phyloP scores from a whole-genome alignment of 1,284 basidiomycete genomes.

The Tetrapyrgos nigripes region DNA sequence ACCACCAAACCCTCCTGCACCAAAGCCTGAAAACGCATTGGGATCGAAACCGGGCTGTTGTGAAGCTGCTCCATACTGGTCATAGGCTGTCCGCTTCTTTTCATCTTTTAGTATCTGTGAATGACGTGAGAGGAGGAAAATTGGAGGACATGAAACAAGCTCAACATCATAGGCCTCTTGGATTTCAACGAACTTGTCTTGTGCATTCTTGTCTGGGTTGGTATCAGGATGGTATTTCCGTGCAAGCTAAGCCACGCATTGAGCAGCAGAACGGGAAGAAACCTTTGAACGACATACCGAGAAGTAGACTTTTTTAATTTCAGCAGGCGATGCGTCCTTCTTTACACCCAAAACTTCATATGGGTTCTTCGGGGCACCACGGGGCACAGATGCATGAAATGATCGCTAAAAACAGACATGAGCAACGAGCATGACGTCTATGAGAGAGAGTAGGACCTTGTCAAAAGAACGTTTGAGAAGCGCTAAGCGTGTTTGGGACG shows the following conservation, averaged over 20 bases:
- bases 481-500: constrained; percentile 17
- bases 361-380: constrained; percentile 81
- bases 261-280: constrained; percentile 1
- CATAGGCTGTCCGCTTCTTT: constrained; percentile 92
- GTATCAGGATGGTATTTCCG: constrained; percentile 99
- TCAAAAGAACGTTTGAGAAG: constrained; percentile 32
- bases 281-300: constrained; percentile 57
- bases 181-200: constrained; percentile 96
- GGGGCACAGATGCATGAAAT: constrained; percentile 74
- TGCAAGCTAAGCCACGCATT: constrained; percentile 71
- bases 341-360: constrained; percentile 91
- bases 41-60: constrained; percentile 95
- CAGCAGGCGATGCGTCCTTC: constrained; percentile 82
- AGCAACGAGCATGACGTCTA: constrained; percentile 8
- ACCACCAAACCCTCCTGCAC: constrained; percentile 53
- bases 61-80: constrained; percentile 94
- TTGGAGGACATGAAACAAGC: constrained; percentile 22
- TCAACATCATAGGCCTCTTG: constrained; percentile 96
- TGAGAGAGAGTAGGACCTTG: constrained; percentile 34
- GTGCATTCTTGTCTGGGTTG: constrained; percentile 90
- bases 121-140: constrained; percentile 21
- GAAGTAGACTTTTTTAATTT: constrained; percentile 99
- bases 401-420: constrained; percentile 56
- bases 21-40: constrained; percentile 65
- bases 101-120: constrained; percentile 89